Evolutionary conservation across 169 alveolate species (phyloP).

Genomic region (Babesia divergens): DNA sequence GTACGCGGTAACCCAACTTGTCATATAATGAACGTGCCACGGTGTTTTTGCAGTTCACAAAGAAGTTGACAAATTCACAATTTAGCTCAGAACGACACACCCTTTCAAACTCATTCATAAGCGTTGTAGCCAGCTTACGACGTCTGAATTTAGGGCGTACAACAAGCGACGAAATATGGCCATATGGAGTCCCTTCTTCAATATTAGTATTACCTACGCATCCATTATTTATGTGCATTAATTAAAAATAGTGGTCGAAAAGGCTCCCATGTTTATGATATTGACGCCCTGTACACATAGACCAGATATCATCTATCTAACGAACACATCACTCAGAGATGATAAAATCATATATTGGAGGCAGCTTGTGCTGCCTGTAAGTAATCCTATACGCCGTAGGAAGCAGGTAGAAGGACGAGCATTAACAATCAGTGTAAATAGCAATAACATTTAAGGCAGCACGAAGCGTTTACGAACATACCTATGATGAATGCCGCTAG

Average conservation of each 20-base stretch:
- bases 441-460: neutral
- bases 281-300: no score
- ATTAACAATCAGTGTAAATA: no score
- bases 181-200: slow-evolving; percentile 30
- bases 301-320: no score
- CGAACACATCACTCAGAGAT: no score
- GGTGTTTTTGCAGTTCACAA: slow-evolving; percentile 58
- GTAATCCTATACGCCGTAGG: no score
- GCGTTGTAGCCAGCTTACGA: slow-evolving; percentile 61
- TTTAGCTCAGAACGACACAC: slow-evolving; percentile 44
- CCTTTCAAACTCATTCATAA: slow-evolving; percentile 70
- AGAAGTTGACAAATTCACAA: slow-evolving; percentile 62
- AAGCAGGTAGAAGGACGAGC: no score
- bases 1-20: slow-evolving; percentile 60
- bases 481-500: slow-evolving; percentile 59
- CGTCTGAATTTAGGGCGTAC: slow-evolving; percentile 63
- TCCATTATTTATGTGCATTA: no score
- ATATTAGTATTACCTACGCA: slow-evolving; percentile 44
- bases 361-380: no score
- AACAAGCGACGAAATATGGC: slow-evolving; percentile 71
- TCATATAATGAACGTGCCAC: slow-evolving; percentile 67
- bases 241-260: no score
- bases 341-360: no score
- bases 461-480: neutral
- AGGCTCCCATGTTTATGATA: no score